These are phyloP conservation scores for Straminergon stramineum DNA, from an alignment of 225 moss, liverwort and hornwort genomes.

Conservation along the genomic window DNA sequence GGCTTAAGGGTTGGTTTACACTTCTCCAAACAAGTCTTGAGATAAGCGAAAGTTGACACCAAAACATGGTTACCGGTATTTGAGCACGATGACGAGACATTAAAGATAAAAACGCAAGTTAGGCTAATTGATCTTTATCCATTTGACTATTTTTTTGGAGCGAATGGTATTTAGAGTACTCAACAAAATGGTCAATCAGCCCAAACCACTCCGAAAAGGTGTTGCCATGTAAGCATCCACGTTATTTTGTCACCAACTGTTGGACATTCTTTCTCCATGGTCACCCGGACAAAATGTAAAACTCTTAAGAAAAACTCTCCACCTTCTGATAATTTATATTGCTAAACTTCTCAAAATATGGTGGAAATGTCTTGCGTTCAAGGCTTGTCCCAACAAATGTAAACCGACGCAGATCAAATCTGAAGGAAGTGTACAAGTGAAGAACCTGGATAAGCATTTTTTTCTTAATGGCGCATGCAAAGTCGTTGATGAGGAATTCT, in stretches of 20 bases:
- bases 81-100: no score
- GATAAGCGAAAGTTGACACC: no score
- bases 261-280: background rate
- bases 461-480: slow-evolving; percentile 80
- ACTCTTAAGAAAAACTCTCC: background rate
- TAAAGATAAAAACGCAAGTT: no score
- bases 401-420: background rate
- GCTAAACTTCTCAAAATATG: background rate
- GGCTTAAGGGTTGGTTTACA: no score
- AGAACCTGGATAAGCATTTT: slow-evolving; percentile 86
- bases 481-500: slow-evolving; percentile 95
- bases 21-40: no score
- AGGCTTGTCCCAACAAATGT: background rate
- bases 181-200: background rate
- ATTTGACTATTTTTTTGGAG: background rate
- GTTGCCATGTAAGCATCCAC: background rate
- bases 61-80: no score
- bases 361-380: background rate
- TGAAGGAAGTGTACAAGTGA: background rate
- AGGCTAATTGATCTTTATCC: no score
- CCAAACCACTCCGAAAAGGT: background rate
- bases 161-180: background rate
- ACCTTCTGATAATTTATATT: background rate
- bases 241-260: background rate
- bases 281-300: background rate